A percentile compares a stretch with the other conserved stretches of the same genome.
Conservation (phyloP, 2,329 filamentous ascomycete genomes). For the Aciculosporium take region DNA sequence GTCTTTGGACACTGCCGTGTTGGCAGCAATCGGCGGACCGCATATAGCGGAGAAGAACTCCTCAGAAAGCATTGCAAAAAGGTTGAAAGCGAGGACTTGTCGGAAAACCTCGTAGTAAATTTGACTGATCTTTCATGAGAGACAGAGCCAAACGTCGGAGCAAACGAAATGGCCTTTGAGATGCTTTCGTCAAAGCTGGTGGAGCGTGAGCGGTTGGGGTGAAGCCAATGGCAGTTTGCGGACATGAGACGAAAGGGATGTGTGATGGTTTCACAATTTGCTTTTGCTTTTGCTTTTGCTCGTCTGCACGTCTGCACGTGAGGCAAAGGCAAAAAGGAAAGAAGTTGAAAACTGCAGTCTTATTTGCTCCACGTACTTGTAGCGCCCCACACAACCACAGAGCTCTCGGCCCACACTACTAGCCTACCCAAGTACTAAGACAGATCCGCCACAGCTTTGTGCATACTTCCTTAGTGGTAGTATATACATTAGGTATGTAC, state of each 20-base stretch:
- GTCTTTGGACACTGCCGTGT: slow-evolving; percentile 57
- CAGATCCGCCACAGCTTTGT: too few relatives aligned
- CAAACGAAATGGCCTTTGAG: background rate
- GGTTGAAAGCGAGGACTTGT: too few relatives aligned
- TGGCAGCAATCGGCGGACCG: slow-evolving; percentile 43
- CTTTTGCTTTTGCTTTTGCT: background rate
- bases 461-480: too few relatives aligned
- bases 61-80: slow-evolving; percentile 39
- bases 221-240: background rate
- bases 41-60: slow-evolving; percentile 44
- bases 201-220: background rate
- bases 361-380: background rate
- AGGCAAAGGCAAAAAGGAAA: background rate
- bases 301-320: too few relatives aligned
- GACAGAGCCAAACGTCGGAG: background rate
- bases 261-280: too few relatives aligned
- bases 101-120: background rate
- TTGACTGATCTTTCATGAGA: background rate
- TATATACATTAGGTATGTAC: too few relatives aligned
- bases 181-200: background rate
- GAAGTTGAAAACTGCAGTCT: background rate
- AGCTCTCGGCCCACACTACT: slow-evolving; percentile 1
- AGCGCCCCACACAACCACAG: background rate
- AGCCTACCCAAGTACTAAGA: too few relatives aligned
- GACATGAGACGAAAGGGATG: background rate